Evolutionary conservation across 2,329 filamentous ascomycete genomes (phyloP).

Genomic region (Fusarium secorum): DNA sequence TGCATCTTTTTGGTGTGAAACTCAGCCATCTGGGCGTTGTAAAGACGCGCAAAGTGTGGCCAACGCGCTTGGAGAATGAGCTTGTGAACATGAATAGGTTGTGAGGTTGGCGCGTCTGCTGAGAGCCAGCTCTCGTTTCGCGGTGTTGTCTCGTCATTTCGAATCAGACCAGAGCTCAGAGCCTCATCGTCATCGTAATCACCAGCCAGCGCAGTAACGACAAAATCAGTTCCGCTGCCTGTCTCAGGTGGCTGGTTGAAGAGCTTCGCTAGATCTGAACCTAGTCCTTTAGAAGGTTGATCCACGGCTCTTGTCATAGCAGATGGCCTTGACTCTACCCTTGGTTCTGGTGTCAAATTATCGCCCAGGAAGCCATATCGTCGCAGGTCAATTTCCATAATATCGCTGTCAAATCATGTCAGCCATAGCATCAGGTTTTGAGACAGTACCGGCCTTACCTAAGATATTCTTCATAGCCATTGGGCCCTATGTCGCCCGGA

Average conservation of each 20-base stretch:
- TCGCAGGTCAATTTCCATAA: slow-evolving; percentile 91
- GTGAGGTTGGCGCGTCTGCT: slow-evolving; percentile 71
- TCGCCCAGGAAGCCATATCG: slow-evolving; percentile 91
- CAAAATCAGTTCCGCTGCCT: slow-evolving; percentile 88
- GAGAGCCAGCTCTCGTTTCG: slow-evolving; percentile 65
- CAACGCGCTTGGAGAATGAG: slow-evolving; percentile 94
- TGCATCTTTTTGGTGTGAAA: slow-evolving; percentile 98
- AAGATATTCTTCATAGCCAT: slow-evolving; percentile 86
- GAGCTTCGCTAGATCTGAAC: slow-evolving; percentile 82
- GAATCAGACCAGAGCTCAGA: slow-evolving; percentile 59
- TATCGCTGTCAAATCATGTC: slow-evolving; percentile 65
- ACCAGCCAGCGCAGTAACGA: slow-evolving; percentile 86
- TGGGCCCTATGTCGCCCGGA: slow-evolving; percentile 70
- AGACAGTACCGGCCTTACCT: slow-evolving; percentile 51
- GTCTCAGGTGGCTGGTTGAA: slow-evolving; percentile 88
- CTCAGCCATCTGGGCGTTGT: slow-evolving; percentile 94
- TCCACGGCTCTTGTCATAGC: slow-evolving; percentile 57
- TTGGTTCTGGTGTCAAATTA: slow-evolving; percentile 66
- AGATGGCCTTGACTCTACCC: slow-evolving; percentile 58
- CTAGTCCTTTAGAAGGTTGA: slow-evolving; percentile 72
- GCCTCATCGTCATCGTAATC: slow-evolving; percentile 75
- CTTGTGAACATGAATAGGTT: slow-evolving; percentile 91
- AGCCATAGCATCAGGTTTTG: slow-evolving; percentile 7
- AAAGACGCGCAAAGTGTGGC: slow-evolving; percentile 94
- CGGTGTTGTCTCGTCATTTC: slow-evolving; percentile 51